Evolutionary conservation across 306 rosid genomes (phyloP), one percentile per base, ranked within the genome.

Genomic region (Delonix regia): DNA sequence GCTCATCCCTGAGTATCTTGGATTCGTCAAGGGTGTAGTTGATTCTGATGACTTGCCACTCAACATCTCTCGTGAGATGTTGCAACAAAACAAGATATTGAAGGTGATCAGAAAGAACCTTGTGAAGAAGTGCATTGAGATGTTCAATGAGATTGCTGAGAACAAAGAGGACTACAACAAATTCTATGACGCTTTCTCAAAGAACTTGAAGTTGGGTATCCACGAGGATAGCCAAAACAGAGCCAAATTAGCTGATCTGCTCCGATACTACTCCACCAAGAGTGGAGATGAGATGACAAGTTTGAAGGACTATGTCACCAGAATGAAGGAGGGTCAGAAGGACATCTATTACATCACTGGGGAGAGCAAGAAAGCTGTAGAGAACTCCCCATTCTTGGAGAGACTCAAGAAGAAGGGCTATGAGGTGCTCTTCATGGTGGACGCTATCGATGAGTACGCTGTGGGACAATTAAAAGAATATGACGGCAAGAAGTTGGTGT

Each of bases 251-350:
- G 93, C 93, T 5, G 93, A 85, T 49, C 81, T 89, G 71, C 86
- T 89, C 3, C 87, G 93, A 1, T 89, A 79, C 76, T 73, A 89
- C 66, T 89, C 93, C 2, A 87, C 91, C 0, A 89, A 87, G 74
- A 89, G 93, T 24, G 93, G 91, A 6, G 91, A 89, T 28, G 93
- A 89, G 74, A n/a, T 87, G 84, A 89, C 93, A 4, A 89, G 89
- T 42, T 57, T 89, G 81, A 89, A 89, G 77, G 91, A 87, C 16
- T 89, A 89, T 0, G 93, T 87, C 0, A 87, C 88, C 0, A 79
- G 93, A 55, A 89, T 89, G 93, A 89, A 89, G 70, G 91, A 89
- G 65, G 87, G 91, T 0, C 93, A 89, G 77, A 89, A 87, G 67
- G 93, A 85, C 45, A 89, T 89, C 12, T 89, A 81, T 79, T 87